Evolutionary conservation across 306 rosid genomes (phyloP).

Genomic region (Vigna nakashimae): DNA sequence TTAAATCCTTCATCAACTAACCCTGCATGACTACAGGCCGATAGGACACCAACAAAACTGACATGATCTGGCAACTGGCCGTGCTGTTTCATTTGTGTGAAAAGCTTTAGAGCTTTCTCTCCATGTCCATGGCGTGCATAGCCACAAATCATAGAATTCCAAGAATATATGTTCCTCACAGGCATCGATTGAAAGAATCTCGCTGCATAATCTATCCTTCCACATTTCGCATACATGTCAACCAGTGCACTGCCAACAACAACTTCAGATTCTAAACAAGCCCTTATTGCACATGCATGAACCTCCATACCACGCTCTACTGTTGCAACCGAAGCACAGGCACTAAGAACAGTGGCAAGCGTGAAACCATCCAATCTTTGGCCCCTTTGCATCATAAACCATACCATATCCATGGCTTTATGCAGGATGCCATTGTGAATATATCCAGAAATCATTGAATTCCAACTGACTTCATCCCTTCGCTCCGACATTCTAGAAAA

Average conservation of each 20-base stretch:
- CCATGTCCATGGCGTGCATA: conserved; percentile 93
- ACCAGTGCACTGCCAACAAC: conserved; percentile 90
- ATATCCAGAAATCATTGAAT: conserved; percentile 93
- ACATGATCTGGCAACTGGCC: conserved; percentile 84
- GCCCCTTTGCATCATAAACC: conserved; percentile 88
- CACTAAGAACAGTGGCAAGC: conserved; percentile 92
- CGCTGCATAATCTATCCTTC: conserved; percentile 88
- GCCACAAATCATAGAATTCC: conserved; percentile 96
- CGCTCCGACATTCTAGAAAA: conserved; percentile 75
- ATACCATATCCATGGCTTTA: conserved; percentile 83
- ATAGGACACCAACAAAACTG: conserved; percentile 87
- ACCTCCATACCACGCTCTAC: conserved; percentile 93
- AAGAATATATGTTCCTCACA: conserved; percentile 72
- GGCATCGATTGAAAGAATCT: conserved; percentile 86
- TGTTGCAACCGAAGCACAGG: conserved; percentile 93
- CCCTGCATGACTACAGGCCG: conserved; percentile 97
- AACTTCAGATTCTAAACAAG: conserved; percentile 80
- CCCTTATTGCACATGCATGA: conserved; percentile 79
- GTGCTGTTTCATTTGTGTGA: conserved; percentile 68
- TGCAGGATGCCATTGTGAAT: conserved; percentile 73
- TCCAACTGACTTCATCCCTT: conserved; percentile 89
- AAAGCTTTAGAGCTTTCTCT: conserved; percentile 69
- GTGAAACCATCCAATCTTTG: conserved; percentile 84
- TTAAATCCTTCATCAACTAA: conserved; percentile 76
- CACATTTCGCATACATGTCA: conserved; percentile 95